Conservation (phyloP, 345 rosid species). For the Eucalyptus paniculata region DNA sequence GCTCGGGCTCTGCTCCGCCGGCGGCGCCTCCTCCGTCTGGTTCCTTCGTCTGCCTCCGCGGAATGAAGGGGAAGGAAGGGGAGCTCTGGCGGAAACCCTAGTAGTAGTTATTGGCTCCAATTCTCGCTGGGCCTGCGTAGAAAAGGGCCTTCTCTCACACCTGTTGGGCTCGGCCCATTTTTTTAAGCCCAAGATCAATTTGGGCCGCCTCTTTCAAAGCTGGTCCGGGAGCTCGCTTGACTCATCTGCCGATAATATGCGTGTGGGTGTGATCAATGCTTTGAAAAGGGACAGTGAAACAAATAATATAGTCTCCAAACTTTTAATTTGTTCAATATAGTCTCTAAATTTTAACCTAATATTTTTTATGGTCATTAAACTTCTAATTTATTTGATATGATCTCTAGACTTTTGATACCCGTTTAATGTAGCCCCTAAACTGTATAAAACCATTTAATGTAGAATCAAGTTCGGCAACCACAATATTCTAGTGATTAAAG, state of each 20-base stretch:
- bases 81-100: neutral
- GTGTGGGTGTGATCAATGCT: no score
- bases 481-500: no score
- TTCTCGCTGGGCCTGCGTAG: neutral
- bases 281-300: no score
- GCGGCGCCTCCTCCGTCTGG: neutral
- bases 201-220: neutral
- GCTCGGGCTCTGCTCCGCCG: neutral
- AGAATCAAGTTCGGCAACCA: no score
- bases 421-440: no score
- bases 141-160: neutral
- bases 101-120: neutral
- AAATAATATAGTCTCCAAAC: no score
- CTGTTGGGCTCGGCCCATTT: neutral
- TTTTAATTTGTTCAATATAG: no score
- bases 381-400: no score
- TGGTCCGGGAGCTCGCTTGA: neutral
- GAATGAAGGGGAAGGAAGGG: neutral
- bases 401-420: fast-evolving
- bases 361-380: no score
- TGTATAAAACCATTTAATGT: fast-evolving
- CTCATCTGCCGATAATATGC: no score
- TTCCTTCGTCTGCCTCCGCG: neutral
- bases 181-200: fast-evolving
- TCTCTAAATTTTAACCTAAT: no score